Evolutionary conservation across 768 basidiomycete species (phyloP), one percentile per base, ranked within the genome.

Genomic region (Agaricus subrufescens): DNA sequence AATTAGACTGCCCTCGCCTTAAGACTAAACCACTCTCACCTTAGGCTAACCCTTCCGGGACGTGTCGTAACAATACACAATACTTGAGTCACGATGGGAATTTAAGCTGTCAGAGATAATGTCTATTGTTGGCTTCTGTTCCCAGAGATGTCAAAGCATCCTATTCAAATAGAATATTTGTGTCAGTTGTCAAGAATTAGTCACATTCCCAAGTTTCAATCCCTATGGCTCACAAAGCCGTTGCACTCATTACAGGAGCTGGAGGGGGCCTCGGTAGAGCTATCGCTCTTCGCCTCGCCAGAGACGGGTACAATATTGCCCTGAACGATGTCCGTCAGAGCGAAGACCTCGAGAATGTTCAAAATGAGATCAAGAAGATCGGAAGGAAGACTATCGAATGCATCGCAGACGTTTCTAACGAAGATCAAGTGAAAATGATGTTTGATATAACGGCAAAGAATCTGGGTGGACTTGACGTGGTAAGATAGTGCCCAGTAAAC

Each of bases 401-500:
- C 39, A 40, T 67, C 10, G 77, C 67, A 2, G 78, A 82, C 56
- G 75, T 83, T 2, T 62, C 68, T 8, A 42, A 62, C 1, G 80
- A 82, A 51, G 60, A 59, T 1, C 70, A 79, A 7, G 79, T 83
- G 1, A 65, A 73, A 53, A 53, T 27, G 5, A 69, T 81, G 66
- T 64, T 84, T 2, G 66, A 65, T 6, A 58, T 61, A 9, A 62
- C 67, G 2, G 65, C 62, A 4, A 49, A 64, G 15, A 44, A 46
- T 73, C 65, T 81, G 8, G 81, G 80, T 2, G 63, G 73, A 3
- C 58, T 84, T 19, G 77, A 81, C 57, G 78, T 79, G 15, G 81
- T 80, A 47, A 57, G 79, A 58, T 1, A 10, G n/a, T 4, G 19
- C 26, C 12, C 4, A 27, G 25, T 38, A 27, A 27, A 27, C 7